Conservation (phyloP, 345 rosid genomes). For the Corymbia maculata region DNA sequence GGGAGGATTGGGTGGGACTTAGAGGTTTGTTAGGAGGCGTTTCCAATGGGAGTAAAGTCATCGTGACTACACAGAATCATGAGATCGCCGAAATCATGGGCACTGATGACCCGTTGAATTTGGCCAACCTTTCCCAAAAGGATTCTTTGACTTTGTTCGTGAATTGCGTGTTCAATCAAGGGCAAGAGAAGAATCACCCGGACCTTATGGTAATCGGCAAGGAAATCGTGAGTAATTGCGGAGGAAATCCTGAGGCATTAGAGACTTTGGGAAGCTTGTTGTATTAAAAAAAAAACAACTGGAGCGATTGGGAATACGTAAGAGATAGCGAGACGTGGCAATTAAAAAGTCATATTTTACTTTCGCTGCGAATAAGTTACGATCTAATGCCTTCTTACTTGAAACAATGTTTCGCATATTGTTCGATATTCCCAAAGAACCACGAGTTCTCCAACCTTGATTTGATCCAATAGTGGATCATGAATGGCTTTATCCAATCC, state of each 20-base stretch:
- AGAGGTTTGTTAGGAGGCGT: neutral
- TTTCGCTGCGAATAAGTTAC: too few relatives aligned
- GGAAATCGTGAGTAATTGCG: slow-evolving; percentile 18
- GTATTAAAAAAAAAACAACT: neutral
- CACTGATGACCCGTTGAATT: neutral
- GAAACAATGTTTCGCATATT: too few relatives aligned
- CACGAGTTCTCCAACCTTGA: accelerated
- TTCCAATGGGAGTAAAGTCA: neutral
- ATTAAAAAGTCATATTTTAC: too few relatives aligned
- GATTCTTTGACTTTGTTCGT: slow-evolving; percentile 5
- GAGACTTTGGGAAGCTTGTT: slow-evolving; percentile 7
- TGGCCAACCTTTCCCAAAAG: neutral
- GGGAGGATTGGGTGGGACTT: neutral
- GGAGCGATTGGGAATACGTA: too few relatives aligned
- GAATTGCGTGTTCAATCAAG: slow-evolving; percentile 3
- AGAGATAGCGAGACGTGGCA: too few relatives aligned
- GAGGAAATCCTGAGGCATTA: slow-evolving; percentile 12
- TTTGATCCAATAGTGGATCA: too few relatives aligned
- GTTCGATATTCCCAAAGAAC: too few relatives aligned
- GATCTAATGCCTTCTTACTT: too few relatives aligned
- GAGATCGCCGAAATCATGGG: neutral
- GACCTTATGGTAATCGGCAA: neutral
- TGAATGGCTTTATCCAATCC: too few relatives aligned
- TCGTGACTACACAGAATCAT: slow-evolving; percentile 1
- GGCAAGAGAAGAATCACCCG: neutral